phyloP scores from a whole-genome alignment of 352 stramenopile genomes.

The Phytophthora cactorum region DNA sequence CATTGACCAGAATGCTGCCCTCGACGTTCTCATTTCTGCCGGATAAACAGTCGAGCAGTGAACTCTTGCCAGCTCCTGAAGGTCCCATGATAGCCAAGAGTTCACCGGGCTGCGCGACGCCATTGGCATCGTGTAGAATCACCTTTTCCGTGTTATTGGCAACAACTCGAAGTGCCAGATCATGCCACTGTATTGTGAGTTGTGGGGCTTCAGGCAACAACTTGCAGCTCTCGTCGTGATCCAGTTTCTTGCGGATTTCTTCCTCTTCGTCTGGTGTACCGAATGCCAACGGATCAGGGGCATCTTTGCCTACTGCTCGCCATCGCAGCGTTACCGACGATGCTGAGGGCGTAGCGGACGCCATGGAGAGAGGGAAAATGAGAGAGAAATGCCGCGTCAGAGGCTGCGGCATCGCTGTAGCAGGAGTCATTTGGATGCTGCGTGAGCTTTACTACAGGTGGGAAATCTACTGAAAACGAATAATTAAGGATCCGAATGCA shows the following conservation, averaged over 20 bases:
- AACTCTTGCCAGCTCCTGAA: slow-evolving; percentile 87
- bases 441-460: slow-evolving; percentile 15
- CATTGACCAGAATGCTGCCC: slow-evolving; percentile 65
- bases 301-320: slow-evolving; percentile 10
- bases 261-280: slow-evolving; percentile 12
- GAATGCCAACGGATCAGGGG: not conserved
- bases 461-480: not conserved
- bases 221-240: not conserved
- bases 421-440: not conserved
- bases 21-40: slow-evolving; percentile 79
- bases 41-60: slow-evolving; percentile 91
- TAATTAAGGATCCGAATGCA: not conserved
- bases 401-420: not conserved
- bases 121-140: slow-evolving; percentile 58
- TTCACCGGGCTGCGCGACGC: slow-evolving; percentile 47
- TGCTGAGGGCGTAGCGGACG: not conserved
- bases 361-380: not conserved
- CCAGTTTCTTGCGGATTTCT: slow-evolving; percentile 11
- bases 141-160: slow-evolving; percentile 30
- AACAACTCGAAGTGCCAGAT: slow-evolving; percentile 6
- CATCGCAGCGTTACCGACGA: slow-evolving; percentile 4
- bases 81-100: slow-evolving; percentile 69
- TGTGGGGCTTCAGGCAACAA: slow-evolving; percentile 6
- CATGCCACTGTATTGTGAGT: slow-evolving; percentile 1
- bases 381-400: slow-evolving; percentile 4